These are phyloP conservation scores for Hypoxylon sp. DNA, from an alignment of 2,329 filamentous ascomycete genomes.

Conservation along the genomic window DNA sequence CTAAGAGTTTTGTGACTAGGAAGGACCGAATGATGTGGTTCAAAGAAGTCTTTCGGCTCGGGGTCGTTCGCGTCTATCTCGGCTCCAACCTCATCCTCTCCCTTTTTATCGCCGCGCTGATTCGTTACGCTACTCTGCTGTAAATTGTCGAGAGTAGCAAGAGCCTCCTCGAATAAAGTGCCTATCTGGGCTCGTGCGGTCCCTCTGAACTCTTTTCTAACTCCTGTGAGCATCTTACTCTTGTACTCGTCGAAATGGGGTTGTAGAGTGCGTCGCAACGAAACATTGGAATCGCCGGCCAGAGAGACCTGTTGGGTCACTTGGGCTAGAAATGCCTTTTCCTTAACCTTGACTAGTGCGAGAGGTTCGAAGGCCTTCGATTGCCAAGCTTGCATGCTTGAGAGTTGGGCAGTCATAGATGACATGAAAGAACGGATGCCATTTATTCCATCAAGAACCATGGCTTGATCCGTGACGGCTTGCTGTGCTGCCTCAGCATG, in stretches of 20 bases:
- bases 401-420: neutral
- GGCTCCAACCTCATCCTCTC: neutral
- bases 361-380: conserved; percentile 13
- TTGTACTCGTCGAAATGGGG: conserved; percentile 29
- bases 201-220: conserved; percentile 21
- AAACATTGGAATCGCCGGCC: neutral
- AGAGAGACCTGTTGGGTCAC: conserved; percentile 15
- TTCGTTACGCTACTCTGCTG: neutral
- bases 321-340: conserved; percentile 8
- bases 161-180: neutral
- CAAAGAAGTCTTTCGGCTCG: neutral
- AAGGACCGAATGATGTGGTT: neutral
- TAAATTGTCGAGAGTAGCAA: conserved; percentile 5
- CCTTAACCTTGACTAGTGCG: conserved; percentile 15
- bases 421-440: conserved; percentile 4
- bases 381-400: conserved; percentile 5
- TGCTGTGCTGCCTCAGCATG: conserved; percentile 10
- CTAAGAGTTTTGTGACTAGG: neutral
- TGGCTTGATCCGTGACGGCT: neutral
- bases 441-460: conserved; percentile 2
- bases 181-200: conserved; percentile 16
- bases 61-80: neutral
- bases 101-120: neutral
- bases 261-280: conserved; percentile 11
- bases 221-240: conserved; percentile 18